Percentiles rank a stretch among this genome's conserved stretches.
Conservation (phyloP, 768 basidiomycete species). For the Phlegmacium glaucopus region DNA sequence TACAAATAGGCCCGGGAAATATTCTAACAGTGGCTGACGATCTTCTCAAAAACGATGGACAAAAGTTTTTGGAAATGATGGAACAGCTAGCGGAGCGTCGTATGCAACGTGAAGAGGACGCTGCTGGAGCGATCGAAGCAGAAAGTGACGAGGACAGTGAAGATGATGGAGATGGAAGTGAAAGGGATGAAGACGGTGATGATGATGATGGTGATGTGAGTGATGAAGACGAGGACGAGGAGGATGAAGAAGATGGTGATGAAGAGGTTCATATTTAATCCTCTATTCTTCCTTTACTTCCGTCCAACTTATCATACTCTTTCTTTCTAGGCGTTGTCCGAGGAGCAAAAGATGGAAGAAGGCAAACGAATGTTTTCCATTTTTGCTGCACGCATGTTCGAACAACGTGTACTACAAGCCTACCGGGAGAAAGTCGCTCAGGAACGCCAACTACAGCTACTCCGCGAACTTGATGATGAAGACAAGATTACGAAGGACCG, state of each 20-base stretch:
- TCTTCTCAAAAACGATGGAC: conserved; percentile 96
- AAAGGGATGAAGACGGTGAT: conserved; percentile 59
- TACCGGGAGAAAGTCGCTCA: conserved; percentile 97
- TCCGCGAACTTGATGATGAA: conserved; percentile 95
- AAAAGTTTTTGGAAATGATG: conserved; percentile 99
- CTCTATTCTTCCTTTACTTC: conserved; percentile 11
- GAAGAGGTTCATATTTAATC: conserved; percentile 29
- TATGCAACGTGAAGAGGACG: conserved; percentile 83
- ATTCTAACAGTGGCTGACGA: conserved; percentile 99
- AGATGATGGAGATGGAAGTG: conserved; percentile 56
- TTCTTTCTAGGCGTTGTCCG: conserved; percentile 71
- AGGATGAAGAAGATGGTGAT: conserved; percentile 64
- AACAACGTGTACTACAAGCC: conserved; percentile 94
- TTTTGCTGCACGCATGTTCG: conserved; percentile 99
- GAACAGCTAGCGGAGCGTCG: conserved; percentile 94
- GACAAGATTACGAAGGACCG: conserved; percentile 81
- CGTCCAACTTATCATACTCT: neutral
- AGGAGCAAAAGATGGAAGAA: conserved; percentile 98
- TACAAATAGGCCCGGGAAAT: conserved; percentile 69
- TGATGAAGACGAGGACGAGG: conserved; percentile 63
- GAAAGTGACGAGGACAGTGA: conserved; percentile 46
- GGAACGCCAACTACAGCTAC: conserved; percentile 88
- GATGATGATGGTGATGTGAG: conserved; percentile 60
- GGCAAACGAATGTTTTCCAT: conserved; percentile 99
- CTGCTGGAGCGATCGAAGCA: conserved; percentile 42